phyloP scores from a whole-genome alignment of 371 early-diverging fungal genomes.

The Mortierella sp. region DNA sequence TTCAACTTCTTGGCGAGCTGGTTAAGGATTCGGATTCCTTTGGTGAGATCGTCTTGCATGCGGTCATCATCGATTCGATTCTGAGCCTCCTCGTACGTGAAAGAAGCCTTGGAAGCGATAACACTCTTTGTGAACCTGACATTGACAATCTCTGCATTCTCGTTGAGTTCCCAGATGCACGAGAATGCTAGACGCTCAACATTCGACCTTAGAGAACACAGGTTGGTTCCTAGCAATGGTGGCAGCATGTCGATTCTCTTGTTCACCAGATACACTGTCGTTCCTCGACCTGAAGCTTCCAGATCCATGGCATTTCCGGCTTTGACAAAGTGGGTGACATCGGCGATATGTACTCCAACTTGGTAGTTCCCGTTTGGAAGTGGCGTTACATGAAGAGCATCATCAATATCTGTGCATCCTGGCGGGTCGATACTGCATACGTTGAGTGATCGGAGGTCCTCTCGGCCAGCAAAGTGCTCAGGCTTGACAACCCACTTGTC shows the following conservation, averaged over 20 bases:
- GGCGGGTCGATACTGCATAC: conserved; percentile 99
- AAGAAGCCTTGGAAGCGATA: conserved; percentile 92
- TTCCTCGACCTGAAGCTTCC: conserved; percentile 91
- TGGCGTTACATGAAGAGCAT: conserved; percentile 91
- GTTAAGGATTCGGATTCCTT: conserved; percentile 86
- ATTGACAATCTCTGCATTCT: conserved; percentile 79
- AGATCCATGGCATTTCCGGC: conserved; percentile 86
- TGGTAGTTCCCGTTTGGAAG: conserved; percentile 92
- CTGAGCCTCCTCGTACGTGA: conserved; percentile 99
- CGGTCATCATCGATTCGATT: conserved; percentile 88
- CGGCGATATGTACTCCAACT: conserved; percentile 97
- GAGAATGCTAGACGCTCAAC: conserved; percentile 95
- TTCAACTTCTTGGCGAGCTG: conserved; percentile 89
- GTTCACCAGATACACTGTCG: conserved; percentile 96
- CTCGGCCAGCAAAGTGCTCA: conserved; percentile 78
- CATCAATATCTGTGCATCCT: conserved; percentile 99
- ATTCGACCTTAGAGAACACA: conserved; percentile 92
- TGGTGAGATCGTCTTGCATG: conserved; percentile 85
- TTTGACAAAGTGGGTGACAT: conserved; percentile 97
- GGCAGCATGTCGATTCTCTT: conserved; percentile 99
- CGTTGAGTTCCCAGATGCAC: conserved; percentile 82
- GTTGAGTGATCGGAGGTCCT: conserved; percentile 84
- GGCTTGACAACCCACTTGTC: conserved; percentile 84
- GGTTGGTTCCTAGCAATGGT: conserved; percentile 84
- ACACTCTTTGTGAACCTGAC: conserved; percentile 88